phyloP scores from a whole-genome alignment of 2,329 filamentous ascomycete genomes.

The Pezicula rhizophila region DNA sequence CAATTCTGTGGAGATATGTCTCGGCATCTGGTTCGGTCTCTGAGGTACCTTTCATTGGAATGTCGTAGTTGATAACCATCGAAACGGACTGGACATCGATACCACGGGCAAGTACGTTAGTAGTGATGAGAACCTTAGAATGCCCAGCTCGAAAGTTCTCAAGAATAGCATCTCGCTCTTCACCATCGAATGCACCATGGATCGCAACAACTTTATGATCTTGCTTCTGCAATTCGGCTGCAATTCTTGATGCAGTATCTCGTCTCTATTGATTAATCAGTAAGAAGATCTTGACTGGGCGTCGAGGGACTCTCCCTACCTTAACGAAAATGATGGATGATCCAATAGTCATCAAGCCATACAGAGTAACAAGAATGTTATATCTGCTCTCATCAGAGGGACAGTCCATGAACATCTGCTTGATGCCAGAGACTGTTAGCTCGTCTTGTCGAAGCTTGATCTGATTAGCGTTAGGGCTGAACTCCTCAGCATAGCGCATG shows the following conservation, averaged over 20 bases:
- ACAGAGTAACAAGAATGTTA: slow-evolving; percentile 81
- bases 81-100: slow-evolving; percentile 92
- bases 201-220: slow-evolving; percentile 89
- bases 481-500: slow-evolving; percentile 73
- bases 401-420: slow-evolving; percentile 96
- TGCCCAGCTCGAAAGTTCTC: slow-evolving; percentile 79
- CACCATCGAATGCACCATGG: slow-evolving; percentile 81
- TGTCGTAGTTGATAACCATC: slow-evolving; percentile 97
- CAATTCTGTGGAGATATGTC: slow-evolving; percentile 97
- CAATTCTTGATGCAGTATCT: slow-evolving; percentile 78
- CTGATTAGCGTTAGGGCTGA: slow-evolving; percentile 79
- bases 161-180: slow-evolving; percentile 76
- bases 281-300: background rate
- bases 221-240: slow-evolving; percentile 77
- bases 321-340: slow-evolving; percentile 98
- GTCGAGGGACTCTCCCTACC: slow-evolving; percentile 41
- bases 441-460: slow-evolving; percentile 86
- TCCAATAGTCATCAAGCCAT: slow-evolving; percentile 91
- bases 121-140: slow-evolving; percentile 95
- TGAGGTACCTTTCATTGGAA: slow-evolving; percentile 67
- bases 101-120: slow-evolving; percentile 91
- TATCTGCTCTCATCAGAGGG: slow-evolving; percentile 79
- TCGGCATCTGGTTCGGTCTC: slow-evolving; percentile 85
- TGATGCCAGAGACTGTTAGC: slow-evolving; percentile 93
- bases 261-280: slow-evolving; percentile 54